Percentiles rank a stretch among this genome's conserved stretches.
These are phyloP conservation scores for Penicillium paradoxum DNA, from an alignment of 495 filamentous ascomycete genomes.

Conservation along the genomic window DNA sequence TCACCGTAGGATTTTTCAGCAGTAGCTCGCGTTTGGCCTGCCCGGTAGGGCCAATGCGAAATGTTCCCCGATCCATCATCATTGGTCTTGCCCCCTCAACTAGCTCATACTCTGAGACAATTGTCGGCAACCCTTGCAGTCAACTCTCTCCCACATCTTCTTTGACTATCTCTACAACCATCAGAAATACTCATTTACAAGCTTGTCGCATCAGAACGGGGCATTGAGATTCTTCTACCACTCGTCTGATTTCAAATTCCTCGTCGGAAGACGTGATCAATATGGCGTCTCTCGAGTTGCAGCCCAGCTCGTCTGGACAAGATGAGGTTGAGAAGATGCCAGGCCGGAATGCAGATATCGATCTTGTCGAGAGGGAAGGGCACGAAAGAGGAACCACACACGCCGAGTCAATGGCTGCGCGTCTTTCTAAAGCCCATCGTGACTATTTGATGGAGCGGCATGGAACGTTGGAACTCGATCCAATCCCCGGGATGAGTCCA, in stretches of 20 bases:
- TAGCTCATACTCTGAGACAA: background rate
- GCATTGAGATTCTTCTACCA: background rate
- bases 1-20: slow-evolving; percentile 9
- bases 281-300: slow-evolving; percentile 27
- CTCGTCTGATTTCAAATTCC: background rate
- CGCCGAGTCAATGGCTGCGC: slow-evolving; percentile 27
- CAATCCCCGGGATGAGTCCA: slow-evolving; percentile 44
- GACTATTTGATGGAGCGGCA: slow-evolving; percentile 51
- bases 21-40: slow-evolving; percentile 2
- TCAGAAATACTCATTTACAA: background rate
- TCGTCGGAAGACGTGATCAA: background rate
- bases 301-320: slow-evolving; percentile 16
- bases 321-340: slow-evolving; percentile 10
- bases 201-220: background rate
- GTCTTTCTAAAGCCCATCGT: slow-evolving; percentile 36
- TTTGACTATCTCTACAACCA: background rate
- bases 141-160: background rate
- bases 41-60: background rate
- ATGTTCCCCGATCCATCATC: background rate
- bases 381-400: slow-evolving; percentile 24
- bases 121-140: background rate
- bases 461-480: slow-evolving; percentile 51
- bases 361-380: slow-evolving; percentile 32
- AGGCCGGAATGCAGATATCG: slow-evolving; percentile 26
- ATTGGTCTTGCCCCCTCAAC: background rate